Conservation (phyloP, 805 yeast genomes). For the Candida koratica region DNA sequence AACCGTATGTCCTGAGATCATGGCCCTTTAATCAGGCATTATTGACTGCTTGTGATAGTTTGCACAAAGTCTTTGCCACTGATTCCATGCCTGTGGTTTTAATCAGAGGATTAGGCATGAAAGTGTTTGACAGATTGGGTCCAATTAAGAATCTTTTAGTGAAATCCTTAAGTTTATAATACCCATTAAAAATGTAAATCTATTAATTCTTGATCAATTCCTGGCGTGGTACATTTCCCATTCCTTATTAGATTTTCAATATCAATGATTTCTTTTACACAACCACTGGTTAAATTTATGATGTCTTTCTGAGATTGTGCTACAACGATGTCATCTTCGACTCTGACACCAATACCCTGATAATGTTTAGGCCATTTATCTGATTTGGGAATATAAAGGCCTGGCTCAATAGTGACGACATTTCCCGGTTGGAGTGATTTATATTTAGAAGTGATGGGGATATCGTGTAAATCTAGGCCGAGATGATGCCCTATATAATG, state of each 20-base stretch:
- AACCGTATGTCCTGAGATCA: slow-evolving; percentile 81
- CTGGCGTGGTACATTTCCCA: slow-evolving; percentile 53
- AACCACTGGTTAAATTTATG: slow-evolving; percentile 64
- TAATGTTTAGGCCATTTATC: slow-evolving; percentile 73
- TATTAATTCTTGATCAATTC: slow-evolving; percentile 32
- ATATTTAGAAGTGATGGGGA: slow-evolving; percentile 59
- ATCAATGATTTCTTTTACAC: slow-evolving; percentile 81
- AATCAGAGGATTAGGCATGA: slow-evolving; percentile 72
- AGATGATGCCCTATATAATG: slow-evolving; percentile 95
- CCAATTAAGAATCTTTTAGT: slow-evolving; percentile 70
- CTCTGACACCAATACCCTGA: slow-evolving; percentile 87
- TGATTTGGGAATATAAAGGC: slow-evolving; percentile 78
- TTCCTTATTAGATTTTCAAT: slow-evolving; percentile 63
- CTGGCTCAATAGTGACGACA: slow-evolving; percentile 94
- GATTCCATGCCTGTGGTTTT: slow-evolving; percentile 71
- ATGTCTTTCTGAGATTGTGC: slow-evolving; percentile 55
- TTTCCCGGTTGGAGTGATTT: slow-evolving; percentile 59
- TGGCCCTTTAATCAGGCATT: slow-evolving; percentile 76
- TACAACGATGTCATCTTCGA: slow-evolving; percentile 89
- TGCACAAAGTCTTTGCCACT: slow-evolving; percentile 81
- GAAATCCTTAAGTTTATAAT: slow-evolving; percentile 30
- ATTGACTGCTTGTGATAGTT: slow-evolving; percentile 85
- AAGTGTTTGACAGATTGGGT: slow-evolving; percentile 57
- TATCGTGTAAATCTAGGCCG: slow-evolving; percentile 88
- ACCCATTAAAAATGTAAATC: slow-evolving; percentile 19